Evolutionary conservation across 306 rosid species (phyloP), one percentile per base, ranked within the genome.

Genomic region (Nissolia schottii): DNA sequence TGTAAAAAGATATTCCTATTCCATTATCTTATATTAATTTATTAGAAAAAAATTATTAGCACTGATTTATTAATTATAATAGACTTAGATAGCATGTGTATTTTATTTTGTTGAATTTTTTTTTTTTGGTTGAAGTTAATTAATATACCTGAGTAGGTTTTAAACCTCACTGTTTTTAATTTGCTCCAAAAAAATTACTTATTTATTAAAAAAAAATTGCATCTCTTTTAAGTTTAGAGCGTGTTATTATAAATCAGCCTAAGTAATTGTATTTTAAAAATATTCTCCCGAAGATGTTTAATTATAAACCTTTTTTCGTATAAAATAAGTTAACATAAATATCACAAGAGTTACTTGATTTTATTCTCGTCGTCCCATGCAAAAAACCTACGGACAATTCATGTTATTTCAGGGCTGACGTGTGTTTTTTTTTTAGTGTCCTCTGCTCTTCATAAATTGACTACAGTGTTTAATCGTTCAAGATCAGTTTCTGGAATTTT

Each of bases 401-500:
- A 32, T 32, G 38, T 62, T 62, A 62, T 13, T 61, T 62, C 9
- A 12, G 22, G 43, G 25, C 55, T 7, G 14, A 43, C 20, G 1
- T 41, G 2, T 67, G 18, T 35, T 19, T 10, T 61, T 10, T 61
- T 11, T 37, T 8, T 14, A 3, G 51, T 54, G 54, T 20, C 16
- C n/a, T 41, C 24, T 29, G 19, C 12, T 60, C 51, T 60, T 27
- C 70, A 32, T 61, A n/a, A 50, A 23, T 34, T 49, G 41, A 22
- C 31, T 62, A 0, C 7, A 2, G 13, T 34, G 49, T 16, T 63
- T 12, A 2, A 10, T 50, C 19, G 16, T 31, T 56, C 57, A 49
- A 56, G 49, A 41, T 37, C 75, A 66, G 75, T 15, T n/a, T 66
- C 34, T 79, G 70, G 65, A 41, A 18, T 67, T 49, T 9, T n/a